Evolutionary conservation across 2,329 filamentous ascomycete species (phyloP).

Genomic region (Sclerotinia subarctica): DNA sequence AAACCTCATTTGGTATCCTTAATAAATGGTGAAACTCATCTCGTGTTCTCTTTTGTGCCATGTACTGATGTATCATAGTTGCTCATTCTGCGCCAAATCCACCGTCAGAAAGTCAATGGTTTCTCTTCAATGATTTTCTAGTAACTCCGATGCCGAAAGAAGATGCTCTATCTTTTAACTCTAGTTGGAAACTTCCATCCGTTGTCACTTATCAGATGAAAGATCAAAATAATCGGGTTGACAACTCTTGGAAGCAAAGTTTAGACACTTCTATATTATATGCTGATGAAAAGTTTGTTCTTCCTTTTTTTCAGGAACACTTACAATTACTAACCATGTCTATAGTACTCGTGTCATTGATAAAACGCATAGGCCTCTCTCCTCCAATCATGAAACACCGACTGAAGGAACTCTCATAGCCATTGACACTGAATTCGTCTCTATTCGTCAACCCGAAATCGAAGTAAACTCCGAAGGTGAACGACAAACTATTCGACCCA

Average conservation of each 20-base stretch:
- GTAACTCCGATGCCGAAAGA: conserved; percentile 76
- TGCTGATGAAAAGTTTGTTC: conserved; percentile 55
- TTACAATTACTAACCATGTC: conserved; percentile 1
- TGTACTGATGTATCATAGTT: conserved; percentile 45
- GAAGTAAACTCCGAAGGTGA: conserved; percentile 94
- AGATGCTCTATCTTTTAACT: conserved; percentile 86
- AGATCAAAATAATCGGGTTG: conserved; percentile 74
- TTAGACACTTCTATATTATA: conserved; percentile 85
- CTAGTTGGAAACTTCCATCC: conserved; percentile 88
- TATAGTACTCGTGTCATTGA: conserved; percentile 29
- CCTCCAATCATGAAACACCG: conserved; percentile 60
- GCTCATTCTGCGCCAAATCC: conserved; percentile 61
- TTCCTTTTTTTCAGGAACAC: not conserved
- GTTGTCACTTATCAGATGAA: conserved; percentile 85
- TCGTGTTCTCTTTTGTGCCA: not conserved
- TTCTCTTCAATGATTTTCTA: conserved; percentile 95
- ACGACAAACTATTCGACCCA: conserved; percentile 86
- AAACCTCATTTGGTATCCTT: conserved; percentile 89
- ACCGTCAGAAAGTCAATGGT: conserved; percentile 72
- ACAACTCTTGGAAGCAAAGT: conserved; percentile 79
- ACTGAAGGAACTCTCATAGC: conserved; percentile 73
- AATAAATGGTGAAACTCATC: conserved; percentile 66
- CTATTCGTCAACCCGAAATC: conserved; percentile 87
- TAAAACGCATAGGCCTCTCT: conserved; percentile 59
- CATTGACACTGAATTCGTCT: conserved; percentile 94